Base-by-base conservation (phyloP, 495 filamentous ascomycete species). In the Trichocladium uniseriatum region DNA sequence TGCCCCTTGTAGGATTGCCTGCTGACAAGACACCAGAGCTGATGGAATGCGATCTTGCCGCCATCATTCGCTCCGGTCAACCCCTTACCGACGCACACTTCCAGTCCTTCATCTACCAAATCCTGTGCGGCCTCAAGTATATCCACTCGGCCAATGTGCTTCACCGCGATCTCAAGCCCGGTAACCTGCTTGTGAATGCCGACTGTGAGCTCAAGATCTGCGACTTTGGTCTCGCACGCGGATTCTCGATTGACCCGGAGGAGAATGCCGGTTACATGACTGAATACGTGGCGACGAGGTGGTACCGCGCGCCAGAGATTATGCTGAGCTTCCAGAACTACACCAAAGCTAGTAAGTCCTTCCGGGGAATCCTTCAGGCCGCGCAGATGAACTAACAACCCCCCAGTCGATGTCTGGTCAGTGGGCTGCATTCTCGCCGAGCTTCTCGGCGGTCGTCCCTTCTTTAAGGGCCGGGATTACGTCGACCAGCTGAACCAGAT, bases 321-420 rank as follows among this genome's bases (percentile, higher is more conserved):
- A 98, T 97, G 92, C 75, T 98, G 64, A 97, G 89, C 69, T 97
- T 98, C 81, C 91, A 96, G 71, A 95, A 91, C 70, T 98, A 98
- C 66, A 98, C 94, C 56, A 97, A 98, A 85, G 92, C 92, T 49
- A 97, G 88, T 94, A 77, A 40, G 88, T 88, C 48, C 35, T 0
- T 34, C 14, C 18, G 11, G 15, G 24, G 8, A 27, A 27, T 27
- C 15, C 10, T 6, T 36, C 18, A n/a, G 3, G 16, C 29, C 14
- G 8, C 44, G 20, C 56, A 45, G 56, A 39, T n/a, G 36, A 22
- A n/a, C 45, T 52, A 32, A 41, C 6, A 29, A 43, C 40, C 48
- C 47, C 13, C 31, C 22, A 95, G 89, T 96, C 67, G 92, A 98
- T 62, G 90, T 98, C 22, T 98, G 92, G 92, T 98, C 92, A 20